Conservation (phyloP, 805 yeast genomes). For the Hanseniaspora hatyaiensis region DNA sequence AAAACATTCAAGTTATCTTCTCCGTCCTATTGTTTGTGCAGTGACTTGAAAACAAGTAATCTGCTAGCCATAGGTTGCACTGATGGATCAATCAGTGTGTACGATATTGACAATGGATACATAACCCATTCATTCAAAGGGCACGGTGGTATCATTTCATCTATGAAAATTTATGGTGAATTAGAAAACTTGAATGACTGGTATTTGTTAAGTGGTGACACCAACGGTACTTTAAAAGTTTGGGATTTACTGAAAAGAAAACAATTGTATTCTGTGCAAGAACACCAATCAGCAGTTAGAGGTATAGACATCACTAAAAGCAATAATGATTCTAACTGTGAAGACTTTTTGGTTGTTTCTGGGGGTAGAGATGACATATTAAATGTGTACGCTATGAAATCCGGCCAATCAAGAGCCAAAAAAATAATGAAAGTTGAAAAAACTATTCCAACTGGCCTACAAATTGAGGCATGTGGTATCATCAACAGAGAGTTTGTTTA, state of each 20-base stretch:
- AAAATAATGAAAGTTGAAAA: slow-evolving; percentile 39
- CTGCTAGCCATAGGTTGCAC: slow-evolving; percentile 89
- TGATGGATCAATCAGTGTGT: slow-evolving; percentile 81
- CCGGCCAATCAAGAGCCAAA: slow-evolving; percentile 31
- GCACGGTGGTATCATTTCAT: slow-evolving; percentile 79
- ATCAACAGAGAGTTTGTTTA: slow-evolving; percentile 35
- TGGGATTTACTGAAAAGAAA: slow-evolving; percentile 65
- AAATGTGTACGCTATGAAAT: slow-evolving; percentile 39
- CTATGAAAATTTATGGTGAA: slow-evolving; percentile 64
- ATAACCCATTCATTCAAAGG: slow-evolving; percentile 86
- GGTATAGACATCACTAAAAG: slow-evolving; percentile 49
- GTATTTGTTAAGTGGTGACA: slow-evolving; percentile 67
- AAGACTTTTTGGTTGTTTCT: slow-evolving; percentile 44
- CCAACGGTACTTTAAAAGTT: slow-evolving; percentile 42
- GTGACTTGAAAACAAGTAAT: slow-evolving; percentile 63
- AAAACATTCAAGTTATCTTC: slow-evolving; percentile 55
- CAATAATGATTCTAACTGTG: slow-evolving; percentile 34
- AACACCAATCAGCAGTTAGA: slow-evolving; percentile 77
- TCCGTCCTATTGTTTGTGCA: slow-evolving; percentile 67
- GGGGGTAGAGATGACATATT: slow-evolving; percentile 82
- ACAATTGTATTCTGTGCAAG: slow-evolving; percentile 49
- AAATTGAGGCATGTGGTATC: slow-evolving; percentile 61
- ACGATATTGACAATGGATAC: slow-evolving; percentile 82
- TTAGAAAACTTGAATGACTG: slow-evolving; percentile 50
- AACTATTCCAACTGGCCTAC: slow-evolving; percentile 64